Base-by-base conservation (phyloP, 2,329 filamentous ascomycete species). In the Calonectria pteridis region DNA sequence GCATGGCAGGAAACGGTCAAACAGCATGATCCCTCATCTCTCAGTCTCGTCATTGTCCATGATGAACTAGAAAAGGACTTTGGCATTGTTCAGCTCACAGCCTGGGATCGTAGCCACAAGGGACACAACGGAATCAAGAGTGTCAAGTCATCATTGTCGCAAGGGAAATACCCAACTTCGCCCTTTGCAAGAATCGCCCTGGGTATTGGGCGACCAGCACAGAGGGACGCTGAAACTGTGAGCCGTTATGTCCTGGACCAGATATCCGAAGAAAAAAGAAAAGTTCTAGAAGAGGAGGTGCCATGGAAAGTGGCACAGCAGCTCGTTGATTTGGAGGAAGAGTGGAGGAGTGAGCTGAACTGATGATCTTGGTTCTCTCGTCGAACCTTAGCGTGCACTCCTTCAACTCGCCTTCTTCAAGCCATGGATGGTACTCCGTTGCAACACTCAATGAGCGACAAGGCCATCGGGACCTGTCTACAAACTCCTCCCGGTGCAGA, bases 171-270 rank as follows among this genome's bases (percentile, higher is more conserved):
- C 63, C 82, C 84, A 3, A 81, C 77, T 0, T 84, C 85, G 0
- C 84, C 82, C 18, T 90, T 87, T 86, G 88, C 82, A 76, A 88
- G 94, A 72, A 91, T 98, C 65, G 93, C 94, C 0, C 86, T 98
- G 16, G 97, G 97, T 0, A 98, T 98, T 85, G 96, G 95, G n/a
- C 87, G 97, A 58, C 96, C 96, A 0, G 87, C 86, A 58, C 93
- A 89, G 75, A 89, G 95, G 75, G 92, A 95, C 64, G 86, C 88
- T 28, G 85, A 87, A 49, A 91, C 90, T 2, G 95, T 98, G 13
- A 91, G 93, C 53, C 87, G 91, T 29, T 98, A 96, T 86, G 96
- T 98, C 53, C 85, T 98, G 77, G 88, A 88, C 71, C 91, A 91
- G 79, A 92, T 97, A 87, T 89, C 87, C 13, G 75, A 79, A 10